Conservation (phyloP, 2,329 filamentous ascomycete species). For the Paracamarosporium sp. region DNA sequence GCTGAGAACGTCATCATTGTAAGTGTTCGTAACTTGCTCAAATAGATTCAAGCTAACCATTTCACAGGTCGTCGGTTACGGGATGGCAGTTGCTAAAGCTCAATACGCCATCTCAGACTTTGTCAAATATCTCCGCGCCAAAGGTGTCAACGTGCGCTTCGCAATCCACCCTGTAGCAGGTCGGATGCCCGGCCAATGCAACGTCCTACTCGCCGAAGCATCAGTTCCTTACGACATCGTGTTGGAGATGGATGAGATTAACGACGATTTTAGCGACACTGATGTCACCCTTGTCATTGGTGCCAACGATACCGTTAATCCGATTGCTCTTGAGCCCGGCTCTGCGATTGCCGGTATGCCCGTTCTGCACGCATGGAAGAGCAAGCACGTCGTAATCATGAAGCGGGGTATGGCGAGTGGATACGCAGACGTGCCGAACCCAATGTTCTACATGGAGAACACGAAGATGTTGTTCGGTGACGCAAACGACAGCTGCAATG, state of each 20-base stretch:
- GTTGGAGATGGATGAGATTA: slow-evolving; percentile 95
- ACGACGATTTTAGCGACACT: slow-evolving; percentile 86
- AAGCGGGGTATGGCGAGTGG: slow-evolving; percentile 89
- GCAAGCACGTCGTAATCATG: slow-evolving; percentile 91
- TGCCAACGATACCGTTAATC: slow-evolving; percentile 92
- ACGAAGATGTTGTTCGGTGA: slow-evolving; percentile 94
- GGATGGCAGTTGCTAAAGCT: slow-evolving; percentile 93
- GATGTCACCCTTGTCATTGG: slow-evolving; percentile 89
- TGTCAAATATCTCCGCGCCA: slow-evolving; percentile 73
- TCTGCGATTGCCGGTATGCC: slow-evolving; percentile 92
- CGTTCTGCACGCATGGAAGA: slow-evolving; percentile 91
- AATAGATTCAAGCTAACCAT: too few relatives aligned
- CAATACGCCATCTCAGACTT: slow-evolving; percentile 91
- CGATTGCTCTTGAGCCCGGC: slow-evolving; percentile 82
- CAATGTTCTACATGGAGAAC: slow-evolving; percentile 91
- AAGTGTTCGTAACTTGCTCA: slow-evolving; percentile 15
- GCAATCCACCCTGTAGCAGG: slow-evolving; percentile 91
- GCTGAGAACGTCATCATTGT: slow-evolving; percentile 86
- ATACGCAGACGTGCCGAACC: slow-evolving; percentile 90
- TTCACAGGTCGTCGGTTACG: slow-evolving; percentile 76
- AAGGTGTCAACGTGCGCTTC: slow-evolving; percentile 82
- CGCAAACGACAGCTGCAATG: slow-evolving; percentile 83
- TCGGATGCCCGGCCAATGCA: slow-evolving; percentile 92
- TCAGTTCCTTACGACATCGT: slow-evolving; percentile 91
- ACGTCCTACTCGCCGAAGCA: slow-evolving; percentile 87